Evolutionary conservation across 2,329 filamentous ascomycete genomes (phyloP).

Genomic region (Exophiala alcalophila): DNA sequence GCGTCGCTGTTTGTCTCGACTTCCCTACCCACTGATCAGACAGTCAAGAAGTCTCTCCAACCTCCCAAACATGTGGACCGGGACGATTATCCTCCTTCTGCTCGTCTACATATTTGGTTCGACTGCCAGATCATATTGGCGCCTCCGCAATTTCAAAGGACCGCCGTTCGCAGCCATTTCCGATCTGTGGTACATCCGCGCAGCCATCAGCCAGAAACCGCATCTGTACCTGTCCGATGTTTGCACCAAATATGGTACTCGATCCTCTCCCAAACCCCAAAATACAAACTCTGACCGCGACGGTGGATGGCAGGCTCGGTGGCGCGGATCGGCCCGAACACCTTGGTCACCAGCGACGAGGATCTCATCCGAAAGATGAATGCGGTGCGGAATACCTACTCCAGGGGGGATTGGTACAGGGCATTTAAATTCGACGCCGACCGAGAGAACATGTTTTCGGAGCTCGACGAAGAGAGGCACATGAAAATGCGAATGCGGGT

Average conservation of each 20-base stretch:
- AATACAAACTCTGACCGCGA: background rate
- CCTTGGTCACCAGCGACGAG: constrained; percentile 50
- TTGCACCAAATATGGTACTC: constrained; percentile 15
- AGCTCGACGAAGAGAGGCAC: constrained; percentile 50
- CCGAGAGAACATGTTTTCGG: constrained; percentile 54
- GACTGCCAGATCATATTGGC: constrained; percentile 12
- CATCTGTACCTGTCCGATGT: constrained; percentile 10
- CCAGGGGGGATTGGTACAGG: constrained; percentile 40
- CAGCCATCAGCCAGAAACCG: constrained; percentile 2
- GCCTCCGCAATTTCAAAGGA: constrained; percentile 16
- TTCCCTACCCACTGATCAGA: no score
- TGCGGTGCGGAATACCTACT: constrained; percentile 29
- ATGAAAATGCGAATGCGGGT: constrained; percentile 48
- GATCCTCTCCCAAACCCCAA: background rate
- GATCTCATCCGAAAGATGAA: constrained; percentile 40
- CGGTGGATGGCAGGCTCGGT: constrained; percentile 30
- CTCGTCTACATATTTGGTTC: constrained; percentile 2
- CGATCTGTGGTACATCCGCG: constrained; percentile 16
- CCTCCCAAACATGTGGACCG: no score
- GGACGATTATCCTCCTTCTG: constrained; percentile 1
- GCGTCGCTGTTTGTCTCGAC: no score
- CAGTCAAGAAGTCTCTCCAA: no score
- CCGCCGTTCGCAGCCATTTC: constrained; percentile 17
- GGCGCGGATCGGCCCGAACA: constrained; percentile 48
- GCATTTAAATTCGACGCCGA: constrained; percentile 52